These are phyloP conservation scores for Fragilariopsis cylindrus DNA, from an alignment of 108 stramenopile species.

Conservation along the genomic window DNA sequence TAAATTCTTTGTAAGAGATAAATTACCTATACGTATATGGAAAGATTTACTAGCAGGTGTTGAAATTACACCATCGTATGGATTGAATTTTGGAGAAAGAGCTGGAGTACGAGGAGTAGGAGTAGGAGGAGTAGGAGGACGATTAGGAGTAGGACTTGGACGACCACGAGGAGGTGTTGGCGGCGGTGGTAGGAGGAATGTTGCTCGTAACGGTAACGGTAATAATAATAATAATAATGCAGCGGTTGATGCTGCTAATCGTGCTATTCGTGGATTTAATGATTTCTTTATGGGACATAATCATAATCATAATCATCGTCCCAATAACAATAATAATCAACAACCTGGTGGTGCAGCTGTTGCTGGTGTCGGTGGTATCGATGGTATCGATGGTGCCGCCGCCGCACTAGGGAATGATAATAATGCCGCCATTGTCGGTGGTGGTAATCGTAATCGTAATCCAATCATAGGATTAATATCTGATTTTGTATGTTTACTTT, in stretches of 20 bases:
- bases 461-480: neutral
- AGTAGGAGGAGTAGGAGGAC: neutral
- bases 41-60: neutral
- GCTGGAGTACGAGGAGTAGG: neutral
- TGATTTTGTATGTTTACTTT: neutral
- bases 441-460: neutral
- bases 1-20: conserved; percentile 1
- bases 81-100: conserved; percentile 2
- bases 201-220: neutral
- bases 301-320: neutral
- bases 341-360: neutral
- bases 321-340: too few species aligned
- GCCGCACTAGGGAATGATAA: neutral
- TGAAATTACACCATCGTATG: conserved; percentile 5
- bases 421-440: too few species aligned
- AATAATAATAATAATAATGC: neutral
- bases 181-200: neutral
- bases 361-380: neutral
- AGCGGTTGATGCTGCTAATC: neutral
- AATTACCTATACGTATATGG: conserved; percentile 9
- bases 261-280: neutral
- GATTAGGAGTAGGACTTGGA: too few species aligned
- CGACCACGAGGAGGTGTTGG: too few species aligned
- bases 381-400: neutral
- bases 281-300: conserved; percentile 14